phyloP scores from a whole-genome alignment of 1,284 basidiomycete species.

The Neonothopanus nambi region DNA sequence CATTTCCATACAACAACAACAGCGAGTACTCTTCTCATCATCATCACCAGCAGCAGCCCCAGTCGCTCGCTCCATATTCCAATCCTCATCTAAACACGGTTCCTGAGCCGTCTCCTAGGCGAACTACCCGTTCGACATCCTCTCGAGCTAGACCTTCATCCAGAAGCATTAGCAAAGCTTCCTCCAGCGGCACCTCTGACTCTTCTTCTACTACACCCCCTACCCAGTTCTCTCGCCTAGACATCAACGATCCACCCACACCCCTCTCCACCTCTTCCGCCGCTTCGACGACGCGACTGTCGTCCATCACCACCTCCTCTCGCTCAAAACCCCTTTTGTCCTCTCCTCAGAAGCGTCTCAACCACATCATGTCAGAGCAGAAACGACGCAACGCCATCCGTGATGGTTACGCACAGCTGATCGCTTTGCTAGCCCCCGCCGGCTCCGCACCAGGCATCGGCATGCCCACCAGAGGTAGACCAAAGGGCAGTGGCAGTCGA shows the following conservation, averaged over 20 bases:
- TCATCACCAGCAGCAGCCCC: not conserved
- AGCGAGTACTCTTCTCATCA: not conserved
- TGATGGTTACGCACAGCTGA: constrained; percentile 84
- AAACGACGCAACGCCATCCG: constrained; percentile 88
- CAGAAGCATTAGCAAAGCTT: constrained; percentile 14
- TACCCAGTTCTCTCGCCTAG: constrained; percentile 6
- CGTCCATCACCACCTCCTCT: constrained; percentile 19
- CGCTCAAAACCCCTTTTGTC: constrained; percentile 67
- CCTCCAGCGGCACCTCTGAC: constrained; percentile 27
- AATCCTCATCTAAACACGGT: constrained; percentile 47
- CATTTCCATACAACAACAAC: constrained; percentile 15
- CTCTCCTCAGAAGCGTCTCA: constrained; percentile 87
- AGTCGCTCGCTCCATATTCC: constrained; percentile 37
- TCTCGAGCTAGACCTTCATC: constrained; percentile 19
- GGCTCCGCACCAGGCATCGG: constrained; percentile 61
- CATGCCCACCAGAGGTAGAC: constrained; percentile 75
- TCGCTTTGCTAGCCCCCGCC: constrained; percentile 72
- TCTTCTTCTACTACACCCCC: constrained; percentile 25
- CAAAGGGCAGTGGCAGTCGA: constrained; percentile 73
- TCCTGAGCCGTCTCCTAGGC: constrained; percentile 39
- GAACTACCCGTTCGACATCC: constrained; percentile 25
- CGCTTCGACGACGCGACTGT: constrained; percentile 7
- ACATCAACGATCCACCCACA: constrained; percentile 10
- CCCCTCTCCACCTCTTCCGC: constrained; percentile 19
- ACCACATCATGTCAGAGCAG: constrained; percentile 92